Conservation (phyloP, 2,329 filamentous ascomycete genomes). For the Hypoxylon sp. region DNA sequence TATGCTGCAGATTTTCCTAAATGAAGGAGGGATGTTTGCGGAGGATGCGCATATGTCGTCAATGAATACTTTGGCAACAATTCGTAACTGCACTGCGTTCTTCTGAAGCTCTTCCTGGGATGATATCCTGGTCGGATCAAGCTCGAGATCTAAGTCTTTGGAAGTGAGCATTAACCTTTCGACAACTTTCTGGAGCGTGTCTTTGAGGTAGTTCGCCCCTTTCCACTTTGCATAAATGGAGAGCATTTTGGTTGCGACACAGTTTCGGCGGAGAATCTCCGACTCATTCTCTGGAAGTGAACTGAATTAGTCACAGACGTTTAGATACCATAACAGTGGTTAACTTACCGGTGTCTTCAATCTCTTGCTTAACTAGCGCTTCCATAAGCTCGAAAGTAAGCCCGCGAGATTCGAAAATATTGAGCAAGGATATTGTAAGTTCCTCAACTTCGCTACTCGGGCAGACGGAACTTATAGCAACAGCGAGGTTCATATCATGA, state of each 20-base stretch:
- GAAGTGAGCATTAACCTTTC: conserved; percentile 76
- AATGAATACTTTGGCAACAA: conserved; percentile 79
- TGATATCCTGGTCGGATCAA: conserved; percentile 73
- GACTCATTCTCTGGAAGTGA: conserved; percentile 71
- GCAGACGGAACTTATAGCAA: conserved; percentile 75
- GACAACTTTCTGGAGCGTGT: conserved; percentile 76
- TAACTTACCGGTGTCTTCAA: conserved; percentile 72
- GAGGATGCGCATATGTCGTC: conserved; percentile 78
- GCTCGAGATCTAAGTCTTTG: conserved; percentile 76
- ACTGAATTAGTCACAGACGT: conserved; percentile 8
- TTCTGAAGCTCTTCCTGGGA: conserved; percentile 75
- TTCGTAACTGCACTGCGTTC: conserved; percentile 75
- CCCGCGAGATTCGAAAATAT: conserved; percentile 78
- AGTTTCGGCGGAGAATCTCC: conserved; percentile 76
- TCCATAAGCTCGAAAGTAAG: conserved; percentile 75
- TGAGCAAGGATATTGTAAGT: conserved; percentile 75
- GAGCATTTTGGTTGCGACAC: conserved; percentile 80
- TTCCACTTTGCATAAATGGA: conserved; percentile 82
- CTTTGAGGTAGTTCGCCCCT: conserved; percentile 73
- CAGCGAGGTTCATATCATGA: conserved; percentile 72
- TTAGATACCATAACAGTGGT: conserved; percentile 11
- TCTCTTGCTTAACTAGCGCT: conserved; percentile 76
- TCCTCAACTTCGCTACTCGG: conserved; percentile 79
- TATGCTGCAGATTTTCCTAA: conserved; percentile 77
- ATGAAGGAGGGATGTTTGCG: conserved; percentile 72